Evolutionary conservation across 2,329 filamentous ascomycete species (phyloP).

Genomic region (Trichoderma sp.): DNA sequence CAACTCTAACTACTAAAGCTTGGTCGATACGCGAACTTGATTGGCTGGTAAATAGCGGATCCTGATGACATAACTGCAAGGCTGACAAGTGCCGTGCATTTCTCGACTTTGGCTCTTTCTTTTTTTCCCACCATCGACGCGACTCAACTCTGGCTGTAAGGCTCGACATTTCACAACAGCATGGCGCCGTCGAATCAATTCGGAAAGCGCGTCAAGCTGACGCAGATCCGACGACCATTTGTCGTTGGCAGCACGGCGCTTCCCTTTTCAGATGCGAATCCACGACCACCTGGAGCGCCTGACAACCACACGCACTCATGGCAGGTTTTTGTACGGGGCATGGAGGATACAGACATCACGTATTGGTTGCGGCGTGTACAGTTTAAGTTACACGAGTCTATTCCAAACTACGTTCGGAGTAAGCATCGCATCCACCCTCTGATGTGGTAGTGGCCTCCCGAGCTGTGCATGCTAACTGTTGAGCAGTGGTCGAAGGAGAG

Average conservation of each 20-base stretch:
- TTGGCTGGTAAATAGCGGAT: not conserved
- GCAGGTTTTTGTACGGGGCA: slow-evolving; percentile 88
- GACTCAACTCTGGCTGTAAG: not conserved
- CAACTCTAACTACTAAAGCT: not conserved
- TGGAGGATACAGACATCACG: slow-evolving; percentile 85
- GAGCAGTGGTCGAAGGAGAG: slow-evolving; percentile 66
- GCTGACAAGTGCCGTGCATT: slow-evolving; percentile 13
- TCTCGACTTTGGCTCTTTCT: slow-evolving; percentile 3
- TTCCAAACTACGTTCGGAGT: slow-evolving; percentile 84
- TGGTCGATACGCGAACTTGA: not conserved
- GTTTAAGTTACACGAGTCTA: slow-evolving; percentile 97
- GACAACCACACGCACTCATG: slow-evolving; percentile 95
- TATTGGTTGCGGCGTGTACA: slow-evolving; percentile 97
- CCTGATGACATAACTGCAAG: slow-evolving; percentile 15
- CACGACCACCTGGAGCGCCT: slow-evolving; percentile 72
- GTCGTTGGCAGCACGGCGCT: slow-evolving; percentile 78
- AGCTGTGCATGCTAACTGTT: not conserved
- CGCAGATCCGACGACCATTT: slow-evolving; percentile 63
- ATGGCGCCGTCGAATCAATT: slow-evolving; percentile 60
- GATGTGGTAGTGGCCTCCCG: not conserved
- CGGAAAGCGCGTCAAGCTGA: slow-evolving; percentile 63
- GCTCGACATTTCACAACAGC: not conserved
- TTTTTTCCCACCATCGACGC: not conserved
- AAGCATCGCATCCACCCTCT: slow-evolving; percentile 26
- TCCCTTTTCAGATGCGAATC: slow-evolving; percentile 76